Base-by-base conservation (phyloP, 257 asterid species). In the Nicotiana tomentosiformis region DNA sequence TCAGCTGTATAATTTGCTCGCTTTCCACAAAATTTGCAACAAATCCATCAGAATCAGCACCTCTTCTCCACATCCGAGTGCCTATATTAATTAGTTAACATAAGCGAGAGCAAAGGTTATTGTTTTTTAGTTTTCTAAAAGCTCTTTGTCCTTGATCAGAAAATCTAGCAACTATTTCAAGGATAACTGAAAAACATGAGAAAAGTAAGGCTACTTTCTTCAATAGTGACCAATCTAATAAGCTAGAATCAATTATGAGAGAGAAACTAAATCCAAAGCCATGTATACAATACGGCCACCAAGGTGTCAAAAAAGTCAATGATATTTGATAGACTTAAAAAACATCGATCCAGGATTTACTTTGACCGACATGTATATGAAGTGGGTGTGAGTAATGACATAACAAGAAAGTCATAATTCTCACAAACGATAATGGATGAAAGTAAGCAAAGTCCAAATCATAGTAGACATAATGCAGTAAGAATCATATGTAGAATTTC, bases 31-130 rank as follows among this genome's bases (percentile, higher is more conserved):
- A 96, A 82, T 96, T 96, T 61, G 99, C 98, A 81, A 94, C 99
- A 85, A 86, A 94, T 78, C 99, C 99, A 89, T 96, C 98, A 83
- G 93, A 88, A 90, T 94, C 97, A 87, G 99, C 98, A 80, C 99
- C 98, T 90, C 99, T 94, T 88, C 95, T 91, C 99, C 99, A 96
- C 98, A 96, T 89, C 83, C 99, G 89, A 67, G 98, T 96, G 79
- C 99, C 99, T 81, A 32, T 23, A 66, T 18, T 49, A 55, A 66
- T 53, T 43, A 72, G 53, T 81, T 53, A 81, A 46, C 43, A 51
- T 26, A 26, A 26, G 80, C 43, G 4, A 76, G 46, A 76, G 23
- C 4, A 26, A n/a, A 74, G 43, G 80, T 7, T 23, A 7, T 51
- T 51, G 26, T 20, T 26, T 14, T 26, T 76, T 15, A 76, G 46